A percentile compares a stretch with the other conserved stretches of the same genome.
phyloP scores from a whole-genome alignment of 2,329 filamentous ascomycete species.

The Cadophora malorum region DNA sequence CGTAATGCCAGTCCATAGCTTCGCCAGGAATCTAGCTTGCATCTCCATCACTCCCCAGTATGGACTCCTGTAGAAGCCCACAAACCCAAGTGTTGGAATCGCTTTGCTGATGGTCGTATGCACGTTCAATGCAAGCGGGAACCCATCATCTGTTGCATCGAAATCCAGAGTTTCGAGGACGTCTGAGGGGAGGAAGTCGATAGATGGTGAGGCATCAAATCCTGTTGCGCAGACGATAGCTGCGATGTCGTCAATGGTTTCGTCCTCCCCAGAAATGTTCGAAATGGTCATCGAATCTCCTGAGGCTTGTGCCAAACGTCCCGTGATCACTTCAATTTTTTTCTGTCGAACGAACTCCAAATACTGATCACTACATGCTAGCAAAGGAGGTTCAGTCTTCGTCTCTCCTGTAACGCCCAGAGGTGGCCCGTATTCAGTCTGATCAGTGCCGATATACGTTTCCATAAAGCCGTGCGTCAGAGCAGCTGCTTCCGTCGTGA shows the following conservation, averaged over 20 bases:
- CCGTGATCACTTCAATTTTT: conserved; percentile 54
- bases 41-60: conserved; percentile 91
- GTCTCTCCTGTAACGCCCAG: conserved; percentile 40
- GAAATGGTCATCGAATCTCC: conserved; percentile 38
- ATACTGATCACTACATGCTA: conserved; percentile 76
- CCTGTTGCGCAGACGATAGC: conserved; percentile 79
- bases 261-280: conserved; percentile 40
- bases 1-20: conserved; percentile 57
- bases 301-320: conserved; percentile 31
- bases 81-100: conserved; percentile 73
- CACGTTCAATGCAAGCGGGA: conserved; percentile 72
- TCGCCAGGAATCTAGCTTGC: conserved; percentile 74
- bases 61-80: conserved; percentile 83
- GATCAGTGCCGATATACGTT: conserved; percentile 58
- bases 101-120: conserved; percentile 67
- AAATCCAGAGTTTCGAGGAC: conserved; percentile 64
- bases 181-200: conserved; percentile 67
- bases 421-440: conserved; percentile 54
- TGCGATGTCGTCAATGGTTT: conserved; percentile 59
- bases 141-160: conserved; percentile 51
- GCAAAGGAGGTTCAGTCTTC: conserved; percentile 61
- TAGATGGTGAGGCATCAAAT: conserved; percentile 67
- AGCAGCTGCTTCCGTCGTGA: conserved; percentile 63
- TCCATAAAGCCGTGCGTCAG: conserved; percentile 59
- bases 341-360: conserved; percentile 74